Conservation (phyloP, 805 yeast species). For the Myxozyma nipponensis region DNA sequence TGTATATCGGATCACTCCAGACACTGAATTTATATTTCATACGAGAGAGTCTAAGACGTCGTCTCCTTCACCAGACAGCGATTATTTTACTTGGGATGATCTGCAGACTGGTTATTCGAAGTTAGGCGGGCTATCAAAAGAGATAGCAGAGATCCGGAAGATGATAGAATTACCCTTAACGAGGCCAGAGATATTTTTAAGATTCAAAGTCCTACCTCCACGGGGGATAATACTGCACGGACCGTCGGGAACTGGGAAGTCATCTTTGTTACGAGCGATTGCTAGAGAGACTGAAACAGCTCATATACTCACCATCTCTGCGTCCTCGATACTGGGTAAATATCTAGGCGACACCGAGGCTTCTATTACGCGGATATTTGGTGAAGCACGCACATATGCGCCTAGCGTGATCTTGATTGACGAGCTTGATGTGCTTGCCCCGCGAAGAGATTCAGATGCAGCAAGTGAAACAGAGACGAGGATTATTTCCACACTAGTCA, state of each 20-base stretch:
- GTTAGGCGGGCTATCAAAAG: constrained; percentile 75
- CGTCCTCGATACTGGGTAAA: constrained; percentile 88
- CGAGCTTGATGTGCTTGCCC: constrained; percentile 90
- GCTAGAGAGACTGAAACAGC: constrained; percentile 66
- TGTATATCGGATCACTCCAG: constrained; percentile 9
- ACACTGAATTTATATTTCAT: constrained; percentile 21
- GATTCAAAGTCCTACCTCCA: constrained; percentile 89
- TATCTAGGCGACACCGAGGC: constrained; percentile 93
- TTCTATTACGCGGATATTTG: constrained; percentile 72
- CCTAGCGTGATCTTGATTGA: constrained; percentile 88
- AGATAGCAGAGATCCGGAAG: constrained; percentile 57
- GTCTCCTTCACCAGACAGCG: neutral
- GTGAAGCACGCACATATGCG: constrained; percentile 79
- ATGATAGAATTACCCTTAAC: constrained; percentile 78
- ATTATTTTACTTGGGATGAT: neutral
- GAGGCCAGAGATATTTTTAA: constrained; percentile 68
- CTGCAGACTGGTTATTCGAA: constrained; percentile 43
- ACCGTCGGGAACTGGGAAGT: constrained; percentile 96
- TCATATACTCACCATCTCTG: constrained; percentile 80
- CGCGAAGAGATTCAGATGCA: constrained; percentile 77
- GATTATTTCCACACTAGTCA: constrained; percentile 81
- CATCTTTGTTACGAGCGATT: constrained; percentile 78
- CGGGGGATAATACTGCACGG: constrained; percentile 92
- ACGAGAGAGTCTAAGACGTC: neutral
- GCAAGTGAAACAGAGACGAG: constrained; percentile 68